A percentile compares a stretch with the other conserved stretches of the same genome.
phyloP scores from a whole-genome alignment of 768 basidiomycete genomes.

The Trametes cingulata region DNA sequence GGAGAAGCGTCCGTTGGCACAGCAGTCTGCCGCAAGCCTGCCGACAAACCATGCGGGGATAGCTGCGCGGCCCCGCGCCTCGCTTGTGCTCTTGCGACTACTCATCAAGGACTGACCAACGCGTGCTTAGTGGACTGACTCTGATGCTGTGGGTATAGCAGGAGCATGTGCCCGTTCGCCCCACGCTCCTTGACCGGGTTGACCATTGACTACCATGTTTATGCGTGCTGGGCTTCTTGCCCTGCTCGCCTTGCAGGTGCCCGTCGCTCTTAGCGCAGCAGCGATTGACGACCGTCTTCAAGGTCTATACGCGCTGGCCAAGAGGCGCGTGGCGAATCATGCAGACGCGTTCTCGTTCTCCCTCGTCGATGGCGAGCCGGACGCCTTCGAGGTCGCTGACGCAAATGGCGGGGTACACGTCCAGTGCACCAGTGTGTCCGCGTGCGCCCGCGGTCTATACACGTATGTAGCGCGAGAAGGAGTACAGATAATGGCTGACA shows the following conservation, averaged over 20 bases:
- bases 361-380: conserved; percentile 29
- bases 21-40: too few species aligned
- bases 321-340: conserved; percentile 38
- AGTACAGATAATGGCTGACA: neutral
- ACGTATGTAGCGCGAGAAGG: conserved; percentile 28
- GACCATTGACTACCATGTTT: conserved; percentile 6
- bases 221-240: neutral
- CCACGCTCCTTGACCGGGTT: neutral
- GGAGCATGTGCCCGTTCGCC: too few species aligned
- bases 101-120: too few species aligned
- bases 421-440: conserved; percentile 38
- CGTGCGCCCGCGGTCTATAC: conserved; percentile 41
- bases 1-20: too few species aligned
- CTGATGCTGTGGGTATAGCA: too few species aligned
- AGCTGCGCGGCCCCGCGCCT: too few species aligned
- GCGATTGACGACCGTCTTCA: conserved; percentile 18
- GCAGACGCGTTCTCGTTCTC: conserved; percentile 35
- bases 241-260: neutral
- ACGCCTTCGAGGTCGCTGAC: conserved; percentile 39
- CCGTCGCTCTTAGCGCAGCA: neutral
- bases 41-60: too few species aligned
- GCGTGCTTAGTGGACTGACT: too few species aligned
- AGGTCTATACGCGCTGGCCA: conserved; percentile 37
- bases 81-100: too few species aligned
- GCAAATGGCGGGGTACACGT: conserved; percentile 30